Percentiles rank a stretch among this genome's conserved stretches.
Conservation (phyloP, 2,329 filamentous ascomycete genomes). For the Arthrinium puccinioides region DNA sequence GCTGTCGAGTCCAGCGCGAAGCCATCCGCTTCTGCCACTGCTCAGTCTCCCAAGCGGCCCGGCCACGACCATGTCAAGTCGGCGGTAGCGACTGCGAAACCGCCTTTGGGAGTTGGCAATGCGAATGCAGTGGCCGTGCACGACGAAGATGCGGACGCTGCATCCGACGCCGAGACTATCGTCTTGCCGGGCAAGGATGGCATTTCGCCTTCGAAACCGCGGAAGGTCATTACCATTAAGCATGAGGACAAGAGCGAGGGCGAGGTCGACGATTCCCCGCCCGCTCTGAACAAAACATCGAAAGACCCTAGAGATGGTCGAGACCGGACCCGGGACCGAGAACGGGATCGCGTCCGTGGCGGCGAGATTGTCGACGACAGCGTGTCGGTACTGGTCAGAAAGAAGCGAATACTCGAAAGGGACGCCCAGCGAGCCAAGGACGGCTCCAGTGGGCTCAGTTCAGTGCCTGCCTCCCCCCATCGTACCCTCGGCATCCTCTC, state of each 20-base stretch:
- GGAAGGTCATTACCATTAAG: slow-evolving; percentile 57
- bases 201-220: slow-evolving; percentile 54
- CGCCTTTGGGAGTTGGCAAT: no score
- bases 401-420: slow-evolving; percentile 42
- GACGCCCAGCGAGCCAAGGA: slow-evolving; percentile 47
- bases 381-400: slow-evolving; percentile 33
- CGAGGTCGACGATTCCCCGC: slow-evolving; percentile 33
- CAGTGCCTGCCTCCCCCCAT: slow-evolving; percentile 2
- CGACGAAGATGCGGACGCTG: slow-evolving; percentile 39
- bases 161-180: slow-evolving; percentile 67
- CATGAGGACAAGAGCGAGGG: slow-evolving; percentile 57
- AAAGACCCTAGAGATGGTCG: slow-evolving; percentile 24
- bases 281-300: slow-evolving; percentile 25
- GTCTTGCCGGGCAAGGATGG: slow-evolving; percentile 60
- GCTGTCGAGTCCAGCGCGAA: slow-evolving; percentile 55
- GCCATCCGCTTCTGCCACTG: slow-evolving; percentile 49
- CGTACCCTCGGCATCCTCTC: slow-evolving; percentile 16
- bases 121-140: no score
- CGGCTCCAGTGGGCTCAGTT: slow-evolving; percentile 25
- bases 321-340: background rate
- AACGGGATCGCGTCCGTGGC: slow-evolving; percentile 13
- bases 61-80: background rate
- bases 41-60: slow-evolving; percentile 7
- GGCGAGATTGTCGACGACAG: slow-evolving; percentile 26
- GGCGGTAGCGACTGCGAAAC: background rate